A percentile compares a stretch with the other conserved stretches of the same genome.
phyloP scores from a whole-genome alignment of 176 grass and related monocot genomes.

The Leersia perrieri region DNA sequence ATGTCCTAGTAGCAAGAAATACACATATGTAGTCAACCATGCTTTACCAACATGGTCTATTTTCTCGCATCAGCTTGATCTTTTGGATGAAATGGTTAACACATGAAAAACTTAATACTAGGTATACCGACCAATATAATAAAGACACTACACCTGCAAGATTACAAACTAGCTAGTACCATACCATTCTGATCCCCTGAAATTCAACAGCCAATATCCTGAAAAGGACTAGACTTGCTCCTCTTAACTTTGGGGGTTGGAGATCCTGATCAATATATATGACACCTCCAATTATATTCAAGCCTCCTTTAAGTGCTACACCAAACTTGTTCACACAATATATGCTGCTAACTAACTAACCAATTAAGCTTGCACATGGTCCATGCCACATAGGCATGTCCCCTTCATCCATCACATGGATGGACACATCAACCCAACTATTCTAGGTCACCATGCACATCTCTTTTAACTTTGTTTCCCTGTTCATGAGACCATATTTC shows the following conservation, averaged over 20 bases:
- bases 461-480: neutral
- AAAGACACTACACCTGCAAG: neutral
- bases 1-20: too few species aligned
- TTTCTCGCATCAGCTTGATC: neutral
- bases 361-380: neutral
- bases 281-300: neutral
- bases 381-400: neutral
- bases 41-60: too few species aligned
- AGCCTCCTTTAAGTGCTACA: neutral
- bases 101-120: neutral
- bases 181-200: neutral
- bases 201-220: neutral
- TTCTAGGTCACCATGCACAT: neutral
- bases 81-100: neutral
- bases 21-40: too few species aligned
- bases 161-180: neutral
- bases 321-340: neutral
- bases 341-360: neutral
- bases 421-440: conserved; percentile 24
- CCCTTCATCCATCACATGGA: conserved; percentile 23
- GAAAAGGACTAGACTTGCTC: neutral
- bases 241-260: neutral
- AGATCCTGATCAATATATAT: neutral
- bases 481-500: neutral
- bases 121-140: neutral